These are phyloP conservation scores for Populus hybrid DNA, from an alignment of 441 rosid genomes.

Conservation along the genomic window DNA sequence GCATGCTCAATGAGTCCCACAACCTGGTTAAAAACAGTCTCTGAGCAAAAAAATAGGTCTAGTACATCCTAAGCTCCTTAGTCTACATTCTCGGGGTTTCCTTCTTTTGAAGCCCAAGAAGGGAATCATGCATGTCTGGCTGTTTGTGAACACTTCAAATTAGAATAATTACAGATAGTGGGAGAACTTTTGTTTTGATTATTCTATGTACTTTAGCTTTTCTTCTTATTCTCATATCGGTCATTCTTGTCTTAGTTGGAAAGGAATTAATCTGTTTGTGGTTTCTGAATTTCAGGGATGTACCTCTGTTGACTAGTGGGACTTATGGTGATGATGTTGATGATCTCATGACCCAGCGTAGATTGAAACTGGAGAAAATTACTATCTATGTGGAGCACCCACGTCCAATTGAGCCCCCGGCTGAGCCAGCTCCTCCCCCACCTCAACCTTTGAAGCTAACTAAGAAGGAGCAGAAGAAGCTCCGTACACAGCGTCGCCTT, in stretches of 20 bases:
- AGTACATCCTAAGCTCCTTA: background rate
- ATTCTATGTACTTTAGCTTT: background rate
- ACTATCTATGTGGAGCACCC: conserved; percentile 88
- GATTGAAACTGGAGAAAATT: conserved; percentile 68
- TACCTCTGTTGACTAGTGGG: conserved; percentile 43
- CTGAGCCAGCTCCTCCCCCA: conserved; percentile 89
- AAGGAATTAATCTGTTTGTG: conserved; percentile 9
- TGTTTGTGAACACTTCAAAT: background rate
- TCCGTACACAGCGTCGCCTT: conserved; percentile 84
- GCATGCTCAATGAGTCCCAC: background rate
- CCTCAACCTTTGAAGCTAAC: conserved; percentile 94
- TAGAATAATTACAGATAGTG: background rate
- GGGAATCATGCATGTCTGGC: background rate
- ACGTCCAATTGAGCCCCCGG: conserved; percentile 87
- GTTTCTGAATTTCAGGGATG: conserved; percentile 48
- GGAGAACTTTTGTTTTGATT: background rate
- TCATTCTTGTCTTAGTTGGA: background rate
- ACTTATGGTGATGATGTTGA: conserved; percentile 45
- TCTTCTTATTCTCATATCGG: background rate
- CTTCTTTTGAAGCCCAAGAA: background rate
- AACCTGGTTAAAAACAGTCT: background rate
- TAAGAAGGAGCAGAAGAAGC: conserved; percentile 92
- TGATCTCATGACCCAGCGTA: conserved; percentile 28
- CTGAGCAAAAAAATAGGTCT: background rate
- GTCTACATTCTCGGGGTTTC: background rate